Percentiles rank a stretch among this genome's conserved stretches.
Evolutionary conservation across 495 filamentous ascomycete species (phyloP).

Genomic region (Parathielavia appendiculata): DNA sequence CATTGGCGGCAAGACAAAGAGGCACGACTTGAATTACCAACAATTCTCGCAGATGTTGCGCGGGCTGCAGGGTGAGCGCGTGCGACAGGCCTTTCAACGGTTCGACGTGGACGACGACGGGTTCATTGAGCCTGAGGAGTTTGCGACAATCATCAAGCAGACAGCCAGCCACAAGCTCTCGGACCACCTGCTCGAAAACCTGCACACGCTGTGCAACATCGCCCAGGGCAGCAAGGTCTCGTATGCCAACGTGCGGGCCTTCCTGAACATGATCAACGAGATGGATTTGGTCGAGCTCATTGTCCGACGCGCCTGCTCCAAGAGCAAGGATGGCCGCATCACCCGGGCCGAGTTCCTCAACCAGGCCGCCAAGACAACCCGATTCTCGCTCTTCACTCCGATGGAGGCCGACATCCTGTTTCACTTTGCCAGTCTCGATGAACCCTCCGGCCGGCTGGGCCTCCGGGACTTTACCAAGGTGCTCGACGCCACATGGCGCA

Average conservation of each 20-base stretch:
- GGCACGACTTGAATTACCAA: slow-evolving; percentile 88
- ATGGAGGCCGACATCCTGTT: slow-evolving; percentile 99
- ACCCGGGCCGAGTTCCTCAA: slow-evolving; percentile 91
- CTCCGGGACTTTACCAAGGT: slow-evolving; percentile 88
- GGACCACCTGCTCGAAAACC: slow-evolving; percentile 89
- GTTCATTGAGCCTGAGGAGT: slow-evolving; percentile 94
- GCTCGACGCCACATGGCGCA: slow-evolving; percentile 84
- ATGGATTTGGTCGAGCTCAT: slow-evolving; percentile 97
- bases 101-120: slow-evolving; percentile 94
- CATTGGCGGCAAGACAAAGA: slow-evolving; percentile 72
- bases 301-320: slow-evolving; percentile 74
- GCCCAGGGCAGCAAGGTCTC: slow-evolving; percentile 87
- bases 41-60: slow-evolving; percentile 98
- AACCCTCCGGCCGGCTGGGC: slow-evolving; percentile 76
- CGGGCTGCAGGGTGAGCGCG: slow-evolving; percentile 89
- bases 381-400: slow-evolving; percentile 91
- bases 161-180: slow-evolving; percentile 96
- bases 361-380: slow-evolving; percentile 81
- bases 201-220: slow-evolving; percentile 93
- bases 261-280: slow-evolving; percentile 93
- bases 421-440: slow-evolving; percentile 92
- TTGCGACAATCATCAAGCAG: slow-evolving; percentile 90
- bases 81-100: slow-evolving; percentile 86
- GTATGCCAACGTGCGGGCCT: slow-evolving; percentile 93
- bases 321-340: slow-evolving; percentile 86